Percentiles rank a stretch among this genome's conserved stretches.
These are phyloP conservation scores for Cerrena zonata DNA, from an alignment of 1,284 basidiomycete species.

Conservation along the genomic window DNA sequence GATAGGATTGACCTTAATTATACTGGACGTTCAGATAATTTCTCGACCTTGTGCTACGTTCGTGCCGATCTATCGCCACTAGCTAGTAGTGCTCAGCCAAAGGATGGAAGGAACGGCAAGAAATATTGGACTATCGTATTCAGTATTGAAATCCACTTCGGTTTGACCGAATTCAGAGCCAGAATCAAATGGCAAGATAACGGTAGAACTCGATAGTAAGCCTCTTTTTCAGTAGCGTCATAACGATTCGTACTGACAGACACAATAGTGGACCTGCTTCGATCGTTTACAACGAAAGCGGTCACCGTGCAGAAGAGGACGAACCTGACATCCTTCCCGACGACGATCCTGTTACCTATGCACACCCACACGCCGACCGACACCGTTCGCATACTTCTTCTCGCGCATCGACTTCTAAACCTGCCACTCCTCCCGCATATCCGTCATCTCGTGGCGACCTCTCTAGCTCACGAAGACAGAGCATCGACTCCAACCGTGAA, in stretches of 20 bases:
- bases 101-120: slow-evolving; percentile 56
- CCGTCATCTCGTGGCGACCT: slow-evolving; percentile 15
- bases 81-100: slow-evolving; percentile 60
- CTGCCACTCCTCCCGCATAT: slow-evolving; percentile 14
- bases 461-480: slow-evolving; percentile 16
- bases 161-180: slow-evolving; percentile 72
- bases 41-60: slow-evolving; percentile 71
- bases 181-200: slow-evolving; percentile 77
- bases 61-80: slow-evolving; percentile 68
- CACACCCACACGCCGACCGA: slow-evolving; percentile 20
- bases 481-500: slow-evolving; percentile 11
- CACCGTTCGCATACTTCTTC: slow-evolving; percentile 20
- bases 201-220: slow-evolving; percentile 34
- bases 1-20: neutral
- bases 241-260: neutral
- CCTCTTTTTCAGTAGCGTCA: slow-evolving; percentile 1
- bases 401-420: slow-evolving; percentile 17
- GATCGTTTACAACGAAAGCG: slow-evolving; percentile 74
- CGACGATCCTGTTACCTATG: slow-evolving; percentile 23
- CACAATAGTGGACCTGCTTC: slow-evolving; percentile 60
- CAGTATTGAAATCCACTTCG: slow-evolving; percentile 76
- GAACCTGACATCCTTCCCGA: slow-evolving; percentile 26
- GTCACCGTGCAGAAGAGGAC: slow-evolving; percentile 66
- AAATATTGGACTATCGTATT: slow-evolving; percentile 77
- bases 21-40: slow-evolving; percentile 41